Conservation (phyloP, 352 stramenopile species). For the Globisporangium paroecandrum region DNA sequence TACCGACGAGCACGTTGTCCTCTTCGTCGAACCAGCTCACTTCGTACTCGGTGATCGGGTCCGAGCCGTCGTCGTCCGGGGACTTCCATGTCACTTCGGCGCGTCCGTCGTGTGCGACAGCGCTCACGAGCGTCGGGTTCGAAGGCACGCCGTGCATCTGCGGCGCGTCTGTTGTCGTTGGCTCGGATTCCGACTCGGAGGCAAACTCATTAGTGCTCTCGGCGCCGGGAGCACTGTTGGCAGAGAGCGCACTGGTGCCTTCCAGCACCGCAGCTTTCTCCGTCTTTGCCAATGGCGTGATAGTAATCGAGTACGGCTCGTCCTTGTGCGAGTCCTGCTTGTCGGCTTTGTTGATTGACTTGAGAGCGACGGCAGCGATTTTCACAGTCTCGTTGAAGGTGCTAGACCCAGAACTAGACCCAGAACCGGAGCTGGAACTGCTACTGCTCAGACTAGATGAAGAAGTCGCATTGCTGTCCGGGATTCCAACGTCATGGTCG, state of each 20-base stretch:
- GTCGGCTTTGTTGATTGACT: neutral
- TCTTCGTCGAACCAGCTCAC: conserved; percentile 60
- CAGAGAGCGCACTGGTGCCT: neutral
- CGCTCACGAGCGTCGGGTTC: conserved; percentile 55
- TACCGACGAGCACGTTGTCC: conserved; percentile 35
- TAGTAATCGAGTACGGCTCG: neutral
- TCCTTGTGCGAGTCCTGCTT: neutral
- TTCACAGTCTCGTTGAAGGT: neutral
- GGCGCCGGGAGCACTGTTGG: neutral
- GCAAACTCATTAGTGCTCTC: neutral
- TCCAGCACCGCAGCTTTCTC: neutral
- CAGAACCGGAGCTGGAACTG: neutral
- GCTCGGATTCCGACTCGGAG: neutral
- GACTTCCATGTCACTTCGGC: conserved; percentile 60
- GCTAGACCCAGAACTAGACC: neutral
- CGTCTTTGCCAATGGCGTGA: neutral
- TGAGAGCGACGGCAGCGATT: neutral
- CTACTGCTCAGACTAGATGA: neutral
- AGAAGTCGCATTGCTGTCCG: neutral
- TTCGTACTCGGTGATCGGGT: conserved; percentile 59
- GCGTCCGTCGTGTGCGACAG: conserved; percentile 45
- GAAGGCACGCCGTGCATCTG: conserved; percentile 59
- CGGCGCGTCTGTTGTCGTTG: conserved; percentile 2
- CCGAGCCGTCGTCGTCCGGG: conserved; percentile 59
- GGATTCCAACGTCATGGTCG: neutral